These are phyloP conservation scores for Paramecium sonneborni DNA, from an alignment of 73 alveolate species.

Conservation along the genomic window DNA sequence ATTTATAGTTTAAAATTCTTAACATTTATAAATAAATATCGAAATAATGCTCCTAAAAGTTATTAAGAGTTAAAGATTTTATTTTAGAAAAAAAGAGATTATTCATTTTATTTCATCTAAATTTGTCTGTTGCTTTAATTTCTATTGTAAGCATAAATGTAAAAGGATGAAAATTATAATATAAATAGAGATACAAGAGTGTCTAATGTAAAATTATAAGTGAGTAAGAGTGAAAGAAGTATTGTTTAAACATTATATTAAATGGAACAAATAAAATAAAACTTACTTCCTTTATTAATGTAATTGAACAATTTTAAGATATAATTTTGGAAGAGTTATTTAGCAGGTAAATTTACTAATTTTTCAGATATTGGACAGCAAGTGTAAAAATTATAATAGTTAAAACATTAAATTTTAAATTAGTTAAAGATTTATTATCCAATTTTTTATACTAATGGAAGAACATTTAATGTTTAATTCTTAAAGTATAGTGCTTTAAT, in stretches of 20 bases:
- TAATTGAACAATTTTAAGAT: background rate
- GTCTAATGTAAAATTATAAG: constrained; percentile 24
- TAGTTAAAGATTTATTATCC: background rate
- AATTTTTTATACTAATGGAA: background rate
- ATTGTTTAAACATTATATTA: constrained; percentile 7
- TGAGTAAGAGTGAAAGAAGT: constrained; percentile 25
- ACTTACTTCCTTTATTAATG: background rate
- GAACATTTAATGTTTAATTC: background rate
- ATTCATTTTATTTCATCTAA: background rate
- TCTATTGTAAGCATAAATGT: background rate
- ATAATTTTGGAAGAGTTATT: background rate
- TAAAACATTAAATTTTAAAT: background rate
- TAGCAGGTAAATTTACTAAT: background rate
- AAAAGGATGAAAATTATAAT: constrained; percentile 26
- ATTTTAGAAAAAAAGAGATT: constrained; percentile 1
- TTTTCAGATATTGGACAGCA: background rate
- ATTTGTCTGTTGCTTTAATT: background rate
- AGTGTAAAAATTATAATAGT: background rate
- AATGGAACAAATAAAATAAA: constrained; percentile 21
- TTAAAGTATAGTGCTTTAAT: background rate
- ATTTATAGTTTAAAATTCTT: constrained; percentile 20
- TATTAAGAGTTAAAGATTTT: constrained; percentile 20
- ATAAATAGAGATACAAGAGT: constrained; percentile 14
- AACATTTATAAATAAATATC: background rate
- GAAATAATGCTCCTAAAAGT: constrained; percentile 8